Conservation (phyloP, 2,329 filamentous ascomycete genomes). For the Neoarthrinium moseri region DNA sequence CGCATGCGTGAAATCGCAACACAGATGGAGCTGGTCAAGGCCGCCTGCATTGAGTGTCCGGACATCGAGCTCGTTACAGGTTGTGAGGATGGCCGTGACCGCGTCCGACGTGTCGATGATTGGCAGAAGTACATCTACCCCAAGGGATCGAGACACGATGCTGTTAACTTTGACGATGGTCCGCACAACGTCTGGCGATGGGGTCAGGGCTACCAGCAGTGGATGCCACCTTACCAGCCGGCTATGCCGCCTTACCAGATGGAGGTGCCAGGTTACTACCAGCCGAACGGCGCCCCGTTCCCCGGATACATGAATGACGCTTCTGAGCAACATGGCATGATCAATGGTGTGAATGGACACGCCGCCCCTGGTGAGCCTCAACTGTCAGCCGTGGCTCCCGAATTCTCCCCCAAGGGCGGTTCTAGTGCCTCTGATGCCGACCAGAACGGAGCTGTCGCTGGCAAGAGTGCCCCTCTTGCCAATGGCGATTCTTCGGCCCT, state of each 20-base stretch:
- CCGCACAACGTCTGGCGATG: constrained; percentile 38
- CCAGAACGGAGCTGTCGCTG: neutral
- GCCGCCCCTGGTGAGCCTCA: constrained; percentile 39
- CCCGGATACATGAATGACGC: constrained; percentile 29
- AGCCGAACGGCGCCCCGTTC: constrained; percentile 27
- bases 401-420: constrained; percentile 49
- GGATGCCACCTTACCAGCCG: constrained; percentile 14
- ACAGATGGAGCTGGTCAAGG: constrained; percentile 71
- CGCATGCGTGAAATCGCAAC: constrained; percentile 73
- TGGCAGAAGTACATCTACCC: constrained; percentile 81
- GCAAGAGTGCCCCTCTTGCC: neutral
- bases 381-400: constrained; percentile 62
- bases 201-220: constrained; percentile 24
- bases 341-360: constrained; percentile 25
- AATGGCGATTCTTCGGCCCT: constrained; percentile 3
- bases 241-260: constrained; percentile 24
- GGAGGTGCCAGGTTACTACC: constrained; percentile 25
- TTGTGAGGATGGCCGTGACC: constrained; percentile 75
- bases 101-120: constrained; percentile 69
- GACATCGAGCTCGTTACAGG: constrained; percentile 73
- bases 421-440: constrained; percentile 6
- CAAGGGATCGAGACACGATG: constrained; percentile 67
- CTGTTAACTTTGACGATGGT: constrained; percentile 69
- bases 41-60: constrained; percentile 70
- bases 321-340: constrained; percentile 21